Conservation (phyloP, 2,329 filamentous ascomycete genomes). For the Aspergillus ruber region DNA sequence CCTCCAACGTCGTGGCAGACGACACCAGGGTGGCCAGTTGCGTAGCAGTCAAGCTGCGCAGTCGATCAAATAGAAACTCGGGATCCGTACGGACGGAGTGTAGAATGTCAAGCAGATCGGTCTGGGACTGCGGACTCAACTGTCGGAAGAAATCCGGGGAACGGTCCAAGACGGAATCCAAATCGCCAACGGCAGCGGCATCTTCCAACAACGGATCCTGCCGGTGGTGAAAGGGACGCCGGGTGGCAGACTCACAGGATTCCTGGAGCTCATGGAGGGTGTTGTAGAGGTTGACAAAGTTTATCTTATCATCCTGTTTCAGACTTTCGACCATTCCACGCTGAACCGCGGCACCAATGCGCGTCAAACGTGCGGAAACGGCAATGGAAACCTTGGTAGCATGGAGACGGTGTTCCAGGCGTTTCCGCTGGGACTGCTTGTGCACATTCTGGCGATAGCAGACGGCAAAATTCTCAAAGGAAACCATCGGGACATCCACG, state of each 20-base stretch:
- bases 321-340: constrained; percentile 41
- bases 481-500: constrained; percentile 22
- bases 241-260: constrained; percentile 30
- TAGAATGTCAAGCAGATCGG: constrained; percentile 72
- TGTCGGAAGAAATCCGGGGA: constrained; percentile 48
- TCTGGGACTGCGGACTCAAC: constrained; percentile 67
- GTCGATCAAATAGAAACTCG: constrained; percentile 76
- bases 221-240: constrained; percentile 26
- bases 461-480: constrained; percentile 40
- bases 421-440: constrained; percentile 35
- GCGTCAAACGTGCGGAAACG: constrained; percentile 36
- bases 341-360: constrained; percentile 36
- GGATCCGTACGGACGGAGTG: constrained; percentile 77
- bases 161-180: constrained; percentile 32
- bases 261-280: constrained; percentile 40
- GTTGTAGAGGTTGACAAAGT: constrained; percentile 40
- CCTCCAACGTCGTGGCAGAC: constrained; percentile 71
- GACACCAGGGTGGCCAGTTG: constrained; percentile 73
- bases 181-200: constrained; percentile 17
- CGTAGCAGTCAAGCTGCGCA: constrained; percentile 66
- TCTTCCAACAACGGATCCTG: constrained; percentile 30
- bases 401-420: constrained; percentile 34
- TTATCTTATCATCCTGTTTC: constrained; percentile 40
- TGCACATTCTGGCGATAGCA: constrained; percentile 38
- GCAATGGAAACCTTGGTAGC: constrained; percentile 39